These are phyloP conservation scores for Aspergillus sp. DNA, from an alignment of 2,329 filamentous ascomycete species.

Conservation along the genomic window DNA sequence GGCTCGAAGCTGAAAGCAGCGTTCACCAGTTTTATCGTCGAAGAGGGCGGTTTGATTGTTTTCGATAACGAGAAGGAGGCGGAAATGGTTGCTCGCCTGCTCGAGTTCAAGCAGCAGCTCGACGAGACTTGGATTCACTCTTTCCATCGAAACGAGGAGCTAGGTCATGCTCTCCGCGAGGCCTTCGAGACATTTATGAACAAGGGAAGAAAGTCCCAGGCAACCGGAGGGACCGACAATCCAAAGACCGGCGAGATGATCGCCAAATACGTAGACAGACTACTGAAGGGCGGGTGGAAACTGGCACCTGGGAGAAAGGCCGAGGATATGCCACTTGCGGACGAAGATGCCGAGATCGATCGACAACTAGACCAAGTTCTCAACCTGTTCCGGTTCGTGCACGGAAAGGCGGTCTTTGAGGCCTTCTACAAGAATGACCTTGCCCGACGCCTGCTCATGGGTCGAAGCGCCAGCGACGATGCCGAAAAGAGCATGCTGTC, in stretches of 20 bases:
- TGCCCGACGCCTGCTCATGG: slow-evolving; percentile 84
- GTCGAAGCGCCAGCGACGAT: slow-evolving; percentile 87
- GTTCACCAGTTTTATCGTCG: slow-evolving; percentile 77
- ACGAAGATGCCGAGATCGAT: slow-evolving; percentile 90
- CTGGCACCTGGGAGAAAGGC: slow-evolving; percentile 55
- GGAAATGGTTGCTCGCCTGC: slow-evolving; percentile 80
- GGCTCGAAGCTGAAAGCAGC: slow-evolving; percentile 68
- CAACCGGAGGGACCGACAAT: slow-evolving; percentile 76
- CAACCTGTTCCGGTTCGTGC: slow-evolving; percentile 93
- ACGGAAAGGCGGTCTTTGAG: slow-evolving; percentile 97
- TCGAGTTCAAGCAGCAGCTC: slow-evolving; percentile 76
- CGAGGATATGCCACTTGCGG: slow-evolving; percentile 60
- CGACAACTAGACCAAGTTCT: slow-evolving; percentile 88
- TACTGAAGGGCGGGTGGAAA: slow-evolving; percentile 84
- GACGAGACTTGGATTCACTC: slow-evolving; percentile 75
- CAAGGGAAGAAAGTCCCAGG: slow-evolving; percentile 68
- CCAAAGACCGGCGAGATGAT: slow-evolving; percentile 98
- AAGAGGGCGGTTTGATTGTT: slow-evolving; percentile 73
- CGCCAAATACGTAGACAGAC: slow-evolving; percentile 89
- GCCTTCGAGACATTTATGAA: slow-evolving; percentile 92
- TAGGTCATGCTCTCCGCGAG: slow-evolving; percentile 77
- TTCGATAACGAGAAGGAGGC: slow-evolving; percentile 75
- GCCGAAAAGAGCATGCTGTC: slow-evolving; percentile 94
- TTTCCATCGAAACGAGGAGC: slow-evolving; percentile 73
- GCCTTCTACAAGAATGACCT: slow-evolving; percentile 99